These are phyloP conservation scores for Eutypa lata DNA, from an alignment of 2,329 filamentous ascomycete genomes.

Conservation along the genomic window DNA sequence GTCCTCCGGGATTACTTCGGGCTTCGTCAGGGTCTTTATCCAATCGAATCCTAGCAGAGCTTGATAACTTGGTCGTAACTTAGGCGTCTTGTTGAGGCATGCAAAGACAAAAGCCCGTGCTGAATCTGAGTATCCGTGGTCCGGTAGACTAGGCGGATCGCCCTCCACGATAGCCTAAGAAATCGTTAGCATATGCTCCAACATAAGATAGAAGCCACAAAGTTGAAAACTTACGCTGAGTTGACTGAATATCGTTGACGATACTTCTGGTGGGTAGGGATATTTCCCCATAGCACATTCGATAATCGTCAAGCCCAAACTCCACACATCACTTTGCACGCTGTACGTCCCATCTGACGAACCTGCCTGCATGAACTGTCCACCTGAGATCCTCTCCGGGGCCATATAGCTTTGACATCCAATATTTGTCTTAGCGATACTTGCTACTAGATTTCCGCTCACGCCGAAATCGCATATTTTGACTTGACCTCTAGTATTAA, in stretches of 20 bases:
- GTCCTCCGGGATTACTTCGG: constrained; percentile 44
- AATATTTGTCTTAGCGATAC: constrained; percentile 98
- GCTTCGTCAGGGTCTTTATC: constrained; percentile 73
- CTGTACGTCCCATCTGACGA: constrained; percentile 85
- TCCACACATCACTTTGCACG: constrained; percentile 98
- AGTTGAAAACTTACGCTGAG: constrained; percentile 70
- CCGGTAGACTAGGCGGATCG: constrained; percentile 84
- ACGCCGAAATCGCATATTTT: constrained; percentile 99
- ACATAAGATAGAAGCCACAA: neutral
- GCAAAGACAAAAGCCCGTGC: constrained; percentile 84
- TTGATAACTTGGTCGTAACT: constrained; percentile 88
- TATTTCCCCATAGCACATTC: constrained; percentile 94
- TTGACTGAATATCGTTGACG: constrained; percentile 97
- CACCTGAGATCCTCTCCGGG: constrained; percentile 88
- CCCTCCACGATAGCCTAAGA: constrained; percentile 92
- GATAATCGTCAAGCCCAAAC: constrained; percentile 87
- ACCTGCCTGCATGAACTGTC: constrained; percentile 70
- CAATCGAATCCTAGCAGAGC: constrained; percentile 88
- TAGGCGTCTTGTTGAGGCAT: constrained; percentile 90
- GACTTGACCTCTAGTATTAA: constrained; percentile 85
- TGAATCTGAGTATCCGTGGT: constrained; percentile 71
- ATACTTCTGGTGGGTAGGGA: constrained; percentile 95
- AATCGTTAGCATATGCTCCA: constrained; percentile 11
- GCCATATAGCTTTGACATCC: constrained; percentile 99
- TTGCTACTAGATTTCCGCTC: constrained; percentile 91